A percentile compares a stretch with the other conserved stretches of the same genome.
Evolutionary conservation across 306 rosid genomes (phyloP).

Genomic region (Rubus idaeus): DNA sequence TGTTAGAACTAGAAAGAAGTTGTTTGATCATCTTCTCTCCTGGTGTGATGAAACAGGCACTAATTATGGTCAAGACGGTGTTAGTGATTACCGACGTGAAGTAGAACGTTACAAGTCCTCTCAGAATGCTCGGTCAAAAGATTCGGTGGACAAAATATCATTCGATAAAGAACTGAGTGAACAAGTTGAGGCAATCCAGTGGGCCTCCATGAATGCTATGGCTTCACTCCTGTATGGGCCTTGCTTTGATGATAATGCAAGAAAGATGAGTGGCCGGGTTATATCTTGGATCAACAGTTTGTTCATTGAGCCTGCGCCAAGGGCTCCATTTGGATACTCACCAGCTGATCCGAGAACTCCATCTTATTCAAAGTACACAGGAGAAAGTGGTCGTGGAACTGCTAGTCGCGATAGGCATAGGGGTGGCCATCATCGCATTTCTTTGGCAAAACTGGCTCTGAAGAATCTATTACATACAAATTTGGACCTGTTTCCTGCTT

Average conservation of each 20-base stretch:
- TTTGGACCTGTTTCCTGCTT: slow-evolving; percentile 96
- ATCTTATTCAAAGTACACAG: slow-evolving; percentile 77
- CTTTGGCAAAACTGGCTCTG: slow-evolving; percentile 87
- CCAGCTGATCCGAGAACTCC: slow-evolving; percentile 99
- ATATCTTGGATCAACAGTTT: slow-evolving; percentile 95
- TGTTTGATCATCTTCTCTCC: slow-evolving; percentile 92
- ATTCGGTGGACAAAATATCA: slow-evolving; percentile 91
- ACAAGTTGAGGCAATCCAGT: slow-evolving; percentile 97
- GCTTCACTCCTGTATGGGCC: slow-evolving; percentile 97
- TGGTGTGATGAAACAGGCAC: slow-evolving; percentile 89
- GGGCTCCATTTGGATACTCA: slow-evolving; percentile 98
- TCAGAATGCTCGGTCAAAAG: slow-evolving; percentile 94
- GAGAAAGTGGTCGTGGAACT: slow-evolving; percentile 84
- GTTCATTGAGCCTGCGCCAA: slow-evolving; percentile 86
- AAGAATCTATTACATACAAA: slow-evolving; percentile 90
- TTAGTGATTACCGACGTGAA: slow-evolving; percentile 93
- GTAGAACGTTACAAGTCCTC: slow-evolving; percentile 98
- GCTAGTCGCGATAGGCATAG: slow-evolving; percentile 89
- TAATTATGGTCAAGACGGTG: slow-evolving; percentile 82
- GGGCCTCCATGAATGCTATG: slow-evolving; percentile 99
- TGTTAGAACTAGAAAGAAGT: slow-evolving; percentile 83
- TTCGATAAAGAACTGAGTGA: slow-evolving; percentile 96
- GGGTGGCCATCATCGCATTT: slow-evolving; percentile 86
- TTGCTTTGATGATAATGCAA: slow-evolving; percentile 97
- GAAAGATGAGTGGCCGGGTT: slow-evolving; percentile 99